phyloP scores from a whole-genome alignment of 1,284 basidiomycete species.

The Afroboletus lepidellus region DNA sequence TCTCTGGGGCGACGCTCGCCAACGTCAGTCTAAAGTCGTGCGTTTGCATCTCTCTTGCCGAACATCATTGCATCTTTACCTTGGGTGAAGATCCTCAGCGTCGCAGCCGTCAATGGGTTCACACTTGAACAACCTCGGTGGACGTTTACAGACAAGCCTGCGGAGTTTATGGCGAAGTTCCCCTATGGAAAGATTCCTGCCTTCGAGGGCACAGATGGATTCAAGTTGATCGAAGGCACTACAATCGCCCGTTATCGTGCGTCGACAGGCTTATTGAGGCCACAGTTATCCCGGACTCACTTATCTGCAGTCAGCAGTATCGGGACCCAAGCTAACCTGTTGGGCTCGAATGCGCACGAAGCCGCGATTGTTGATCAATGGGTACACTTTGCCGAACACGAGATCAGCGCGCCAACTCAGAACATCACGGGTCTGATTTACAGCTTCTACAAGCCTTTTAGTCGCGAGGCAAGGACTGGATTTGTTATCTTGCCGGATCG shows the following conservation, averaged over 20 bases:
- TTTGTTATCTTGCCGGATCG: no score
- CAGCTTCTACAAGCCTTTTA: constrained; percentile 7
- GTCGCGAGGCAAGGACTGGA: constrained; percentile 11
- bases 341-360: constrained; percentile 46
- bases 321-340: constrained; percentile 47
- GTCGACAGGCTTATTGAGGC: constrained; percentile 31
- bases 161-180: constrained; percentile 45
- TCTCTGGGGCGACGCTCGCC: constrained; percentile 22
- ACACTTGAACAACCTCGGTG: constrained; percentile 13
- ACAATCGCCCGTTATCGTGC: not conserved
- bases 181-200: constrained; percentile 48
- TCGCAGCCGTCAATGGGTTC: constrained; percentile 16
- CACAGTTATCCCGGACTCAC: not conserved
- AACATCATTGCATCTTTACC: no score
- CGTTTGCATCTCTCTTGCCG: constrained; percentile 1
- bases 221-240: not conserved
- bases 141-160: constrained; percentile 34
- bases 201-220: not conserved
- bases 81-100: not conserved
- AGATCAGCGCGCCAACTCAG: constrained; percentile 29
- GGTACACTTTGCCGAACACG: constrained; percentile 50
- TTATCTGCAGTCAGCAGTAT: constrained; percentile 43
- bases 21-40: constrained; percentile 31
- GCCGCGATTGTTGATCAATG: constrained; percentile 52
- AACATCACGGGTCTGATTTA: constrained; percentile 8